These are phyloP conservation scores for Boletus rex-veris DNA, from an alignment of 768 basidiomycete species.

Conservation along the genomic window DNA sequence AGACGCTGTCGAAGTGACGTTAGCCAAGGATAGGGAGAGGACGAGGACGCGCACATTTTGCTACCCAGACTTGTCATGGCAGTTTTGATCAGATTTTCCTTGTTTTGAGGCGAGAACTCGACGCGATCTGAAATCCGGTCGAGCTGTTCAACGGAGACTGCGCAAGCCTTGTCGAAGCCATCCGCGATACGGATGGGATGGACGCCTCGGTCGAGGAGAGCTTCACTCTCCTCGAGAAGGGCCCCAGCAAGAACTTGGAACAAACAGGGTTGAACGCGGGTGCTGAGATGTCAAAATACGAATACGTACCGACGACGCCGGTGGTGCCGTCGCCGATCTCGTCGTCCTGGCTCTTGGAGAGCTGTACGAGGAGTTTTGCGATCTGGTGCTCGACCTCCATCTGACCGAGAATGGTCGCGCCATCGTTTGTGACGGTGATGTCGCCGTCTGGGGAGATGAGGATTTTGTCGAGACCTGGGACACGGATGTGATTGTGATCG, in stretches of 20 bases:
- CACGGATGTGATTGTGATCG: slow-evolving; percentile 11
- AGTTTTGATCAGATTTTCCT: slow-evolving; percentile 85
- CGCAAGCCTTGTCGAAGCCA: slow-evolving; percentile 94
- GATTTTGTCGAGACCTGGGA: slow-evolving; percentile 87
- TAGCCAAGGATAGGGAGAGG: background rate
- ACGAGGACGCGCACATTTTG: slow-evolving; percentile 70
- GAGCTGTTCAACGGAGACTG: slow-evolving; percentile 85
- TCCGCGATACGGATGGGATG: slow-evolving; percentile 99
- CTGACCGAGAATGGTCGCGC: slow-evolving; percentile 95
- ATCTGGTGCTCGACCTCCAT: slow-evolving; percentile 99
- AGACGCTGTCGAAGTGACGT: slow-evolving; percentile 59
- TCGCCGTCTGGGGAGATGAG: slow-evolving; percentile 96
- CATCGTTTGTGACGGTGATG: slow-evolving; percentile 99
- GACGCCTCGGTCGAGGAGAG: slow-evolving; percentile 97
- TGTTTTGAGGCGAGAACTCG: slow-evolving; percentile 77
- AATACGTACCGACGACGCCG: slow-evolving; percentile 89
- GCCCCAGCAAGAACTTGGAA: slow-evolving; percentile 91
- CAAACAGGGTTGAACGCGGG: background rate
- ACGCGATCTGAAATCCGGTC: slow-evolving; percentile 89
- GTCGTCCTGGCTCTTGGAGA: slow-evolving; percentile 98
- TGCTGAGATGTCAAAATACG: slow-evolving; percentile 1
- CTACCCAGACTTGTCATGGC: slow-evolving; percentile 96
- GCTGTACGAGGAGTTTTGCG: slow-evolving; percentile 93
- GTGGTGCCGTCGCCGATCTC: slow-evolving; percentile 99
- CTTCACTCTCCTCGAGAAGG: slow-evolving; percentile 89